Evolutionary conservation across 1,284 basidiomycete genomes (phyloP).

Genomic region (Puccinia hordei): DNA sequence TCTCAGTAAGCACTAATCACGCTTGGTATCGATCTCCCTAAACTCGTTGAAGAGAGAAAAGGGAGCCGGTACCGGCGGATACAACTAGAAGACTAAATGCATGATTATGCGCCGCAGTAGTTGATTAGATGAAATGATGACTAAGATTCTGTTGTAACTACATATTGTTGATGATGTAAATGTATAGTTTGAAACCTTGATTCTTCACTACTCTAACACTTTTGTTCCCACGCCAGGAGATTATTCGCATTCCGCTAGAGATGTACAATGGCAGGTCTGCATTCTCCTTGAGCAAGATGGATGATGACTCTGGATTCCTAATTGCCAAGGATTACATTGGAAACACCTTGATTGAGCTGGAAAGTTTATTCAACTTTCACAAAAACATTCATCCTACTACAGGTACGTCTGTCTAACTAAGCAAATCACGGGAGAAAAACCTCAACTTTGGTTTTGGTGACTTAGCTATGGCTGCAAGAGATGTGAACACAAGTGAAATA

Average conservation of each 20-base stretch:
- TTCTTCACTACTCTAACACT: too few species aligned
- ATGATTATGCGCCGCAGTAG: too few species aligned
- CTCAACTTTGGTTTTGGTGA: background rate
- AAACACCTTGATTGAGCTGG: constrained; percentile 35
- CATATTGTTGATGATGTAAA: too few species aligned
- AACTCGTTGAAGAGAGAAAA: too few species aligned
- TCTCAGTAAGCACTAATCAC: too few species aligned
- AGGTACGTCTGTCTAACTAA: constrained; percentile 15
- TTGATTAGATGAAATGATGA: too few species aligned
- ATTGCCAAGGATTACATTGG: constrained; percentile 50
- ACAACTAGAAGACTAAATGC: too few species aligned
- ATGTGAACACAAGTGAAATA: constrained; percentile 25
- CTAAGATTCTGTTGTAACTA: too few species aligned
- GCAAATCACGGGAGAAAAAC: background rate
- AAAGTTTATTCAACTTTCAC: constrained; percentile 31
- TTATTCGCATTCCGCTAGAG: constrained; percentile 66
- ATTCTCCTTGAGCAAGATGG: constrained; percentile 61
- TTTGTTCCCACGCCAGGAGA: constrained; percentile 72
- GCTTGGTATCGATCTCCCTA: too few species aligned
- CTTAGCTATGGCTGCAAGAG: constrained; percentile 25
- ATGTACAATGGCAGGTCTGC: constrained; percentile 59
- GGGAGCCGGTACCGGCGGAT: too few species aligned
- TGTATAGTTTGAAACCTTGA: too few species aligned
- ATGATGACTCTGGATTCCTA: constrained; percentile 44
- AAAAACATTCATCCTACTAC: constrained; percentile 36